Evolutionary conservation across 225 moss, liverwort and hornwort genomes (phyloP).

Genomic region (Pleurozium schreberi): DNA sequence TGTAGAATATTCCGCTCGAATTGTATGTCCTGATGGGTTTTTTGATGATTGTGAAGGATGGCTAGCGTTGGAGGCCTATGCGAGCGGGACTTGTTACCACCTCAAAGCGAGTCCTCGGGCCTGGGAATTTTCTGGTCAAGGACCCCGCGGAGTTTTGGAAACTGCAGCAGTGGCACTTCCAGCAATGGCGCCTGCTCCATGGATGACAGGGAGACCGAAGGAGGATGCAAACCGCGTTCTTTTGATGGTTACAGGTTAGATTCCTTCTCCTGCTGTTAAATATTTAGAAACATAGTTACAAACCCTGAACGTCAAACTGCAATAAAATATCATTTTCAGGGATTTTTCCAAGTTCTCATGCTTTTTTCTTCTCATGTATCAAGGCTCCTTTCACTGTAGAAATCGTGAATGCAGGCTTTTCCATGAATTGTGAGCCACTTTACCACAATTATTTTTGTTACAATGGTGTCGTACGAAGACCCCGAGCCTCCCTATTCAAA

Average conservation of each 20-base stretch:
- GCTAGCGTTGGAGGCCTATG: conserved; percentile 47
- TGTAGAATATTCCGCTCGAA: not conserved
- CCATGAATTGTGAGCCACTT: not conserved
- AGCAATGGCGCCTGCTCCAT: conserved; percentile 29
- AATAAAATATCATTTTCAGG: not conserved
- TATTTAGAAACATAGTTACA: not conserved
- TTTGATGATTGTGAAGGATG: conserved; percentile 20
- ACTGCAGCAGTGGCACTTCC: conserved; percentile 2
- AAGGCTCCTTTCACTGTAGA: not conserved
- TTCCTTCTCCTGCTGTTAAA: not conserved
- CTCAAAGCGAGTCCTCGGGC: conserved; percentile 36
- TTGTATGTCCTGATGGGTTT: not conserved
- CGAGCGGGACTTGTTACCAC: conserved; percentile 46
- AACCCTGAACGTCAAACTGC: not conserved
- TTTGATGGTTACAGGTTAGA: conserved; percentile 20
- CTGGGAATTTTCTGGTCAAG: conserved; percentile 36
- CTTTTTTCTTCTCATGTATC: not conserved
- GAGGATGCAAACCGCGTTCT: conserved; percentile 25
- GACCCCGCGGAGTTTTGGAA: conserved; percentile 5
- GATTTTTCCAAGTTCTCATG: not conserved
- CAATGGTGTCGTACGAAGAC: not conserved
- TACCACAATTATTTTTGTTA: not conserved
- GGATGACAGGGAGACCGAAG: conserved; percentile 47
- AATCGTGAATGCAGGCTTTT: not conserved
- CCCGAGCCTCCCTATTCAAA: not conserved